phyloP scores from a whole-genome alignment of 2,329 filamentous ascomycete genomes.

The Thermoascus crustaceus region DNA sequence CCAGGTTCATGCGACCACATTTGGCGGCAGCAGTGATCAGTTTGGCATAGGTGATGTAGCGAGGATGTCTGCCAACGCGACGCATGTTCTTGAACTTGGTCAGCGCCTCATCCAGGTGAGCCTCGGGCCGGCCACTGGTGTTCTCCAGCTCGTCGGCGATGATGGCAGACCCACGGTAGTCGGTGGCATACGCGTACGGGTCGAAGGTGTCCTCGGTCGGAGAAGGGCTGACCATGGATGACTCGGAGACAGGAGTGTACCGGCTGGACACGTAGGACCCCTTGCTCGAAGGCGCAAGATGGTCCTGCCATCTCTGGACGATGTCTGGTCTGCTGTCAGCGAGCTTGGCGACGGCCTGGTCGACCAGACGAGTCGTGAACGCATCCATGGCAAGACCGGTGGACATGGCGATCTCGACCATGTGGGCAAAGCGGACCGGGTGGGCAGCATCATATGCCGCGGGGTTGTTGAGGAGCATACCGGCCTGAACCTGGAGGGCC shows the following conservation, averaged over 20 bases:
- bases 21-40: slow-evolving; percentile 84
- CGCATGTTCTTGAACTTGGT: slow-evolving; percentile 87
- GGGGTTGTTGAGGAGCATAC: slow-evolving; percentile 35
- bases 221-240: slow-evolving; percentile 46
- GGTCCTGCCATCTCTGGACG: slow-evolving; percentile 50
- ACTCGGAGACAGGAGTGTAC: slow-evolving; percentile 37
- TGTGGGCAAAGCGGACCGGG: slow-evolving; percentile 52
- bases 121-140: slow-evolving; percentile 61
- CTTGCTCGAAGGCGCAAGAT: slow-evolving; percentile 38
- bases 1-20: slow-evolving; percentile 70
- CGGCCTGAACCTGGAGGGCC: slow-evolving; percentile 53
- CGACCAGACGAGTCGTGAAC: slow-evolving; percentile 49
- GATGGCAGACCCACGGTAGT: slow-evolving; percentile 84
- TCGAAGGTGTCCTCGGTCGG: slow-evolving; percentile 77
- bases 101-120: slow-evolving; percentile 71
- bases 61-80: slow-evolving; percentile 78
- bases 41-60: slow-evolving; percentile 96
- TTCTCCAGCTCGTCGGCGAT: slow-evolving; percentile 88
- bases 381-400: slow-evolving; percentile 47
- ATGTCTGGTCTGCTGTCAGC: slow-evolving; percentile 39
- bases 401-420: slow-evolving; percentile 51
- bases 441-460: slow-evolving; percentile 48
- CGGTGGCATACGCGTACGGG: slow-evolving; percentile 80
- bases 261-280: slow-evolving; percentile 38
- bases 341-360: slow-evolving; percentile 50